Base-by-base conservation (phyloP, 768 basidiomycete genomes). In the Tulasnella sp. region DNA sequence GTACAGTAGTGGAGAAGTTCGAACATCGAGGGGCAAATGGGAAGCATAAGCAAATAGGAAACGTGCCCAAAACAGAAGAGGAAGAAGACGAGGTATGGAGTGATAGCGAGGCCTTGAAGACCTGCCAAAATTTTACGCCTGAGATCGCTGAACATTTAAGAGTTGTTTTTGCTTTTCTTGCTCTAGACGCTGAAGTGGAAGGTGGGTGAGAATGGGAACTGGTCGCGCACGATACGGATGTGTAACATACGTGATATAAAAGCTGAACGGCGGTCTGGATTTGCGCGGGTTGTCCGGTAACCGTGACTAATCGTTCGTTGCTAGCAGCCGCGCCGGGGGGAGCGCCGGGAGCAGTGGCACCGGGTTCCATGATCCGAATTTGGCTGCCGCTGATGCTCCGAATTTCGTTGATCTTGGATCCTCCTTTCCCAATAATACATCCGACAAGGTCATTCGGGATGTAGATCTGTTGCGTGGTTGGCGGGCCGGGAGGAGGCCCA, bases 301-400 rank as follows among this genome's bases (percentile, higher is more conserved):
- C 98, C 75, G 96, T 97, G 9, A 99, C 97, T 85, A 99, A 85
- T 83, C 97, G 88, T 86, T 98, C 97, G 72, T 94, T 94, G 84
- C 87, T 85, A 9, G 85, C 83, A 37, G 83, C 82, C 44, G 91
- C 91, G 46, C 93, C 93, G 2, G 92, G 89, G 16, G 94, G 91
- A 34, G 82, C 82, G 60, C 76, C 76, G n/a, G 82, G 76, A 28
- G 90, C 92, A 84, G 91, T 86, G 16, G 95, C 95, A 75, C 96
- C 96, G 46, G 97, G 96, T 83, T 99, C 98, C 93, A 97, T 98
- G 78, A 99, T 98, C 87, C 98, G 96, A 86, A 99, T 98, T 84
- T 96, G 93, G 86, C 96, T 97, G 40, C 93, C 93, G 82, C 95
- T 97, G 91, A 96, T 94, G 82, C 96, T 92, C 83, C 98, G 90